Evolutionary conservation across 257 asterid species (phyloP).

Genomic region (Salvia hispanica): DNA sequence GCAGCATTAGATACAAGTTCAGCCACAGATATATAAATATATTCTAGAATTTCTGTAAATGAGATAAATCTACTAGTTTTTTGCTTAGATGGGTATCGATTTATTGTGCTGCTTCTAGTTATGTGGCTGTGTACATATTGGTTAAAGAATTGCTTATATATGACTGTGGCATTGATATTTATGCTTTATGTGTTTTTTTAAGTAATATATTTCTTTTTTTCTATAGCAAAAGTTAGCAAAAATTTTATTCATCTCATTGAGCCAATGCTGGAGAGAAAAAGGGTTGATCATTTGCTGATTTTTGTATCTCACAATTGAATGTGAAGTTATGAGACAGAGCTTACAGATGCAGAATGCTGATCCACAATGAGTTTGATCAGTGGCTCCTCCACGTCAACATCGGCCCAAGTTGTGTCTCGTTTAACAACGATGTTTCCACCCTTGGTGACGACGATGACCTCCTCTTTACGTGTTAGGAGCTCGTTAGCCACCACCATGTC

Average conservation of each 20-base stretch:
- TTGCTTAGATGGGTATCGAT: too few relatives aligned
- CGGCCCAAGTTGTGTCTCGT: constrained; percentile 52
- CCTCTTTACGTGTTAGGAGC: constrained; percentile 87
- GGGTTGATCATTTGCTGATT: constrained; percentile 9
- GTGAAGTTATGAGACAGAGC: constrained; percentile 29
- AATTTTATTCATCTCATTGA: background rate
- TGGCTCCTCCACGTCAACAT: constrained; percentile 76
- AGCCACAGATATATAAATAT: too few relatives aligned
- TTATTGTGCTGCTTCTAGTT: constrained; percentile 22
- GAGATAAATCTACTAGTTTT: too few relatives aligned
- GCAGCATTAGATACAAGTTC: too few relatives aligned
- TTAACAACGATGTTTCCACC: constrained; percentile 54
- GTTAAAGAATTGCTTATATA: background rate
- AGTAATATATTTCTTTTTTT: constrained; percentile 5
- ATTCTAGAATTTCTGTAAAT: too few relatives aligned
- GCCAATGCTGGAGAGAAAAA: background rate
- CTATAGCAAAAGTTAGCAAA: background rate
- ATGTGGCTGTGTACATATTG: constrained; percentile 34
- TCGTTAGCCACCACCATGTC: constrained; percentile 96
- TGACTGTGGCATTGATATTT: too few relatives aligned
- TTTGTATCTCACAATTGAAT: background rate
- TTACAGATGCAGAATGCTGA: constrained; percentile 61
- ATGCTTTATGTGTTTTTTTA: background rate
- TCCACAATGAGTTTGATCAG: constrained; percentile 63
- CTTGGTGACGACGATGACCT: constrained; percentile 69